Evolutionary conservation across 139 green algal genomes (phyloP).

Genomic region (Microglena sp.): DNA sequence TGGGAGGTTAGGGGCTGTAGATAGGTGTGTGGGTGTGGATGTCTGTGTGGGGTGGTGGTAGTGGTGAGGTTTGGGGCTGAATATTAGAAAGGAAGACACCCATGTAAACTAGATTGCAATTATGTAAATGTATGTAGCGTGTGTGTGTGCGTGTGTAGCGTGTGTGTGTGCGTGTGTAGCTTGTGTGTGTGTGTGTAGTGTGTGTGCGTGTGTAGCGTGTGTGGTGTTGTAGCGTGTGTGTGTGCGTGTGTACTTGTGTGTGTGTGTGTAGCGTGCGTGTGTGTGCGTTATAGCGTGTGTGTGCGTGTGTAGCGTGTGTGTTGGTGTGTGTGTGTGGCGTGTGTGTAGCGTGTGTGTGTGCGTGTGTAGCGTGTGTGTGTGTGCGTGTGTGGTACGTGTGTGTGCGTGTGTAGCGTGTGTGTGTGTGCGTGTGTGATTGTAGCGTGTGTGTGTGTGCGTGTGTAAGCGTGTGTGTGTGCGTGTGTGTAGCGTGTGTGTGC

Average conservation of each 20-base stretch:
- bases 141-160: not conserved
- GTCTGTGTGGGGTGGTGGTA: not conserved
- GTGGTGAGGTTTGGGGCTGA: not conserved
- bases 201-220: not conserved
- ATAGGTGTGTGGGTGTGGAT: not conserved
- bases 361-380: not conserved
- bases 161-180: too few species aligned
- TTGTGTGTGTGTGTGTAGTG: not conserved
- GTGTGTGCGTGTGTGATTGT: not conserved
- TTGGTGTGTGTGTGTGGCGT: not conserved
- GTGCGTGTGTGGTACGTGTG: not conserved
- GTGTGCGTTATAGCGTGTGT: not conserved
- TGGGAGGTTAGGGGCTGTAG: too few species aligned
- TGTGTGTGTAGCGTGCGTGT: not conserved
- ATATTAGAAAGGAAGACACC: too few species aligned
- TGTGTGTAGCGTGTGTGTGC: too few species aligned
- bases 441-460: not conserved
- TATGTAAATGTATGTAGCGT: not conserved
- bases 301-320: not conserved
- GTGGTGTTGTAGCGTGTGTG: too few species aligned
- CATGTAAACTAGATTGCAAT: too few species aligned
- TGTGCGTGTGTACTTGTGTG: not conserved
- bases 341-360: not conserved
- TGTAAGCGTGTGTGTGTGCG: too few species aligned
- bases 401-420: not conserved